phyloP scores from a whole-genome alignment of 768 basidiomycete genomes.

The Lactarius evosmus region DNA sequence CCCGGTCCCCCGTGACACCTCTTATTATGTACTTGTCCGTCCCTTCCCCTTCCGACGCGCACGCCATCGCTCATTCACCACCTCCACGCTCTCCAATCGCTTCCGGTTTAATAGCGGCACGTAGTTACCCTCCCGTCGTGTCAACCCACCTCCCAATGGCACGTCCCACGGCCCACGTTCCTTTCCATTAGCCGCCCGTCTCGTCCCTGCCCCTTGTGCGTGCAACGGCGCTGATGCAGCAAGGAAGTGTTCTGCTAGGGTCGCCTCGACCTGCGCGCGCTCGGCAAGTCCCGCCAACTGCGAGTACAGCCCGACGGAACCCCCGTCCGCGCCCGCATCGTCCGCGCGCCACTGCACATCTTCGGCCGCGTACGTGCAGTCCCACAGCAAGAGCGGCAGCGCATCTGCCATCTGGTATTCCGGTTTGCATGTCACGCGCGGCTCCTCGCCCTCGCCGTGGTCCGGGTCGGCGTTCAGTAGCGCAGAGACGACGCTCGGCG shows the following conservation, averaged over 20 bases:
- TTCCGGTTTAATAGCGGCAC: conserved; percentile 62
- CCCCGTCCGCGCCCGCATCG: conserved; percentile 37
- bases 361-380: conserved; percentile 67
- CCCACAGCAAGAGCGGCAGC: conserved; percentile 88
- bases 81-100: conserved; percentile 66
- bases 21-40: background rate
- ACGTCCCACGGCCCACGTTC: conserved; percentile 41
- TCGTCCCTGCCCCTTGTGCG: conserved; percentile 40
- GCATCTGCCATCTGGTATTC: conserved; percentile 93
- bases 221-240: conserved; percentile 53
- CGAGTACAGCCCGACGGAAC: conserved; percentile 28
- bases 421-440: conserved; percentile 68
- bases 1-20: background rate
- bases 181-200: conserved; percentile 37
- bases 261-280: conserved; percentile 61
- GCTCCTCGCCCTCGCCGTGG: conserved; percentile 37
- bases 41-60: conserved; percentile 51
- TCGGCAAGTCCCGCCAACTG: conserved; percentile 35
- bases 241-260: conserved; percentile 65
- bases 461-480: conserved; percentile 66
- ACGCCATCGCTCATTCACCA: conserved; percentile 77
- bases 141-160: conserved; percentile 72
- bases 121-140: conserved; percentile 60
- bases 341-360: conserved; percentile 74
- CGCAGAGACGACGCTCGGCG: conserved; percentile 61